phyloP scores from a whole-genome alignment of 2,329 filamentous ascomycete genomes.

The Diaporthe batatas region DNA sequence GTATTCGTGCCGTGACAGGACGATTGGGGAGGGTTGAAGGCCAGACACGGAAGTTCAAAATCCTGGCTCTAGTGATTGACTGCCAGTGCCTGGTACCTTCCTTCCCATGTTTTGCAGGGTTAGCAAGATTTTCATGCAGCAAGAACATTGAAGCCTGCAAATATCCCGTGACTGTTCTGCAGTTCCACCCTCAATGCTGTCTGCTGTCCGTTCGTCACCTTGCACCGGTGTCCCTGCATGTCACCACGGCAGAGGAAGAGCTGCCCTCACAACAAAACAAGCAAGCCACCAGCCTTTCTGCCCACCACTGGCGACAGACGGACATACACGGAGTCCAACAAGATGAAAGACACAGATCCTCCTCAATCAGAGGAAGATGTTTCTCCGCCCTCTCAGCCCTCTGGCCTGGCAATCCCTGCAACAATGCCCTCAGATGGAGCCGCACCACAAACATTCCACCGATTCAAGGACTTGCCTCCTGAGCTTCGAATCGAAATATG shows the following conservation, averaged over 20 bases:
- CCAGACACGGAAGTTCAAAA: background rate
- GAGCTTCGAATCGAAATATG: conserved; percentile 10
- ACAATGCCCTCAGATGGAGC: too few species aligned
- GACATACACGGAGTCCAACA: background rate
- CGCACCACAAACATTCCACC: background rate
- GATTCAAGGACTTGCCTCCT: background rate
- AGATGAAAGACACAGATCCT: background rate
- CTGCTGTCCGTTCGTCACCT: background rate
- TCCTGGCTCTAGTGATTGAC: background rate
- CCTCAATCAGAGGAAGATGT: background rate
- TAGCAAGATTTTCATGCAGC: background rate
- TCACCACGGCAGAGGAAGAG: too few species aligned
- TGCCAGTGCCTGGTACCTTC: background rate
- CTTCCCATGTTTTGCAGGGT: too few species aligned
- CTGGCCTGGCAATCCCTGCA: background rate
- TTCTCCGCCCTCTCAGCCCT: background rate
- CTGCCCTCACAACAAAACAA: background rate
- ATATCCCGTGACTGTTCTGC: background rate
- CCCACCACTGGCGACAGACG: background rate
- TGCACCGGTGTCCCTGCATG: too few species aligned
- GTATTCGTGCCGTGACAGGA: background rate
- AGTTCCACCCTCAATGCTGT: background rate
- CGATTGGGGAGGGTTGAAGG: background rate
- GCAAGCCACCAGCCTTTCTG: background rate
- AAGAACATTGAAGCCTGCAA: background rate